Evolutionary conservation across 2,329 filamentous ascomycete genomes (phyloP), one percentile per base, ranked within the genome.

Genomic region (Xylaria sp.): DNA sequence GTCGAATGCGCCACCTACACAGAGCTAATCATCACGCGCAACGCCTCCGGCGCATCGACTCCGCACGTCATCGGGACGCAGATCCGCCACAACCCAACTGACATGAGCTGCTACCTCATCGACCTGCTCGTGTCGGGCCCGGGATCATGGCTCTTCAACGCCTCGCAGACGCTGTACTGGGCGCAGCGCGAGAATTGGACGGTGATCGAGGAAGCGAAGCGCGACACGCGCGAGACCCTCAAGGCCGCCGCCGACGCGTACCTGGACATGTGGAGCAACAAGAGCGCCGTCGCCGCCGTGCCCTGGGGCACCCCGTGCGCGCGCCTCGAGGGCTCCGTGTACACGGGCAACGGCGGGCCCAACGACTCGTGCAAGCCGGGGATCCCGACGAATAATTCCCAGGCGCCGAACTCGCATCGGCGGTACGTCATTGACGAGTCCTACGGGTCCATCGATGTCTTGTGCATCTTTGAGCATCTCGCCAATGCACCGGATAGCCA

Each of bases 61-160:
- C 71, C 71, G 6, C 75, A 77, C 57, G 75, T 81, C 9, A 78
- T 81, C 66, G 80, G 79, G 42, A 77, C 77, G 5, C 80, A 81
- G 71, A 76, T 81, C 62, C 76, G 75, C 9, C 78, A 80, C 69
- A 69, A 66, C 50, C 65, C 73, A 3, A 68, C 53, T 3, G 73
- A 75, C 60, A 62, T 74, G 62, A 74, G 72, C 57, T 61, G 74
- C 32, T 73, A 75, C 27, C 73, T 78, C 13, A 76, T 81, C 50
- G 79, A 81, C 69, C 69, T 74, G 8, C 71, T 79, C 53, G 77
- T 77, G 9, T 79, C 79, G 8, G 76, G 77, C 3, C 76, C 75
- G 0, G 75, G 76, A 10, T 77, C 78, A 32, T 81, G 79, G 79
- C 73, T 80, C 9, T 82, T 82, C 74, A 77, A 81, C 72, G 76